phyloP scores from a whole-genome alignment of 2,329 filamentous ascomycete genomes.

The Alternaria atra region DNA sequence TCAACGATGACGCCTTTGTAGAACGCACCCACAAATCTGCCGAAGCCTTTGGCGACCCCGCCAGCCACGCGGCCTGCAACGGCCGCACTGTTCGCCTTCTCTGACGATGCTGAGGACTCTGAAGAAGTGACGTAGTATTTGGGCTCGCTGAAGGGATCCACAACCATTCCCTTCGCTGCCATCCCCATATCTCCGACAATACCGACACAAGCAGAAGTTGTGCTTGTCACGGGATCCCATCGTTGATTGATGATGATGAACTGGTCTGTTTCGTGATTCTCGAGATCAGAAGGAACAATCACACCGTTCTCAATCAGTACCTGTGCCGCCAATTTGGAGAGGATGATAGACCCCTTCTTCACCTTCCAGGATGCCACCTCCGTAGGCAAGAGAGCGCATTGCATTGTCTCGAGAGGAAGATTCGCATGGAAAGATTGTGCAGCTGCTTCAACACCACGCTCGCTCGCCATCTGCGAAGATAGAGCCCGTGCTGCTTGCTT shows the following conservation, averaged over 20 bases:
- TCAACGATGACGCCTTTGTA: conserved; percentile 49
- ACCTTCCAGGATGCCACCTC: conserved; percentile 36
- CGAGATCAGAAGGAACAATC: conserved; percentile 29
- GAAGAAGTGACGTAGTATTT: conserved; percentile 10
- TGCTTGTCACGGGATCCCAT: conserved; percentile 73
- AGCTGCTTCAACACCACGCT: conserved; percentile 34
- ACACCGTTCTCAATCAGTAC: conserved; percentile 30
- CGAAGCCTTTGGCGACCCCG: conserved; percentile 28
- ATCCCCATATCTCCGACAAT: conserved; percentile 64
- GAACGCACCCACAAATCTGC: conserved; percentile 26
- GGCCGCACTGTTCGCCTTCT: conserved; percentile 1
- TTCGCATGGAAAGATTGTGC: conserved; percentile 40
- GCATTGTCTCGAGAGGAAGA: conserved; percentile 35
- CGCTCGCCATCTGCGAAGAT: conserved; percentile 32
- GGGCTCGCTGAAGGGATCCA: conserved; percentile 22
- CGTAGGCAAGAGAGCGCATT: conserved; percentile 32
- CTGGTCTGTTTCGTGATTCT: conserved; percentile 30
- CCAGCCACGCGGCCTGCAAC: conserved; percentile 22
- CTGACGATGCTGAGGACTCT: not conserved
- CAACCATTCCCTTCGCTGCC: conserved; percentile 66
- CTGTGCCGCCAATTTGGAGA: conserved; percentile 37
- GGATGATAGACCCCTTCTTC: conserved; percentile 24
- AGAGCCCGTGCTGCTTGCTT: conserved; percentile 27
- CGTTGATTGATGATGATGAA: conserved; percentile 46
- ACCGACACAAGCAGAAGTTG: conserved; percentile 65